phyloP scores from a whole-genome alignment of 208 protist species.

The Kentomonas sorsogonicus region DNA sequence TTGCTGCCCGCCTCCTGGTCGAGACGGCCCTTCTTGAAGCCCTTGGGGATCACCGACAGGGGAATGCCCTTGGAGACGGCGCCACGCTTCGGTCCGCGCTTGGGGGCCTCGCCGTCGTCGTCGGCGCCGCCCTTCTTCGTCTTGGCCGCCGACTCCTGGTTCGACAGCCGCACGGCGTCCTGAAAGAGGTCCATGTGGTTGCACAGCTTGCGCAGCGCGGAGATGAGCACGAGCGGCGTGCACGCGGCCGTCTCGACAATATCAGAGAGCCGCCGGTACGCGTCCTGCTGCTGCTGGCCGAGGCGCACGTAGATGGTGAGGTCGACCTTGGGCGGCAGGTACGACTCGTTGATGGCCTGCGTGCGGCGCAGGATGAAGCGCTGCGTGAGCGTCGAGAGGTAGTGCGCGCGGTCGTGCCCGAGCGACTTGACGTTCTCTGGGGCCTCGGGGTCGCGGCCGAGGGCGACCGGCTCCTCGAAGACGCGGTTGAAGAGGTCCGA shows the following conservation, averaged over 20 bases:
- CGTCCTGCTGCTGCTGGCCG: slow-evolving; percentile 38
- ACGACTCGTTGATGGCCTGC: slow-evolving; percentile 82
- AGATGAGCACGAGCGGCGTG: slow-evolving; percentile 79
- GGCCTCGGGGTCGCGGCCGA: slow-evolving; percentile 57
- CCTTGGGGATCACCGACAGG: slow-evolving; percentile 53
- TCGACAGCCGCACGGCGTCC: slow-evolving; percentile 58
- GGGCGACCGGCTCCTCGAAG: slow-evolving; percentile 70
- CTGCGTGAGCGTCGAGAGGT: slow-evolving; percentile 74
- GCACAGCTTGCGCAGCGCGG: slow-evolving; percentile 87
- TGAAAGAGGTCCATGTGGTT: slow-evolving; percentile 92
- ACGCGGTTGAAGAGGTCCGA: slow-evolving; percentile 75
- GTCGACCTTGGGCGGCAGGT: slow-evolving; percentile 80
- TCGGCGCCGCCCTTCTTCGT: not conserved
- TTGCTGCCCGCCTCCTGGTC: slow-evolving; percentile 58
- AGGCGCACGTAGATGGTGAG: slow-evolving; percentile 84
- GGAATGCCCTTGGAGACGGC: slow-evolving; percentile 35
- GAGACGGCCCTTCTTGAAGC: slow-evolving; percentile 49
- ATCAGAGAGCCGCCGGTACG: slow-evolving; percentile 65
- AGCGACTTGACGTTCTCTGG: slow-evolving; percentile 58
- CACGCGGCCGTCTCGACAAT: slow-evolving; percentile 51
- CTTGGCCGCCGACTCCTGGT: slow-evolving; percentile 16
- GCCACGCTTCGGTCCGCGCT: slow-evolving; percentile 9
- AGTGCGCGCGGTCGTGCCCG: slow-evolving; percentile 73
- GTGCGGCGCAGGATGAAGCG: slow-evolving; percentile 78
- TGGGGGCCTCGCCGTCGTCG: not conserved